Percentiles rank a stretch among this genome's conserved stretches.
Evolutionary conservation across 129 eudicot genomes (phyloP).

Genomic region (Mikania micrantha): DNA sequence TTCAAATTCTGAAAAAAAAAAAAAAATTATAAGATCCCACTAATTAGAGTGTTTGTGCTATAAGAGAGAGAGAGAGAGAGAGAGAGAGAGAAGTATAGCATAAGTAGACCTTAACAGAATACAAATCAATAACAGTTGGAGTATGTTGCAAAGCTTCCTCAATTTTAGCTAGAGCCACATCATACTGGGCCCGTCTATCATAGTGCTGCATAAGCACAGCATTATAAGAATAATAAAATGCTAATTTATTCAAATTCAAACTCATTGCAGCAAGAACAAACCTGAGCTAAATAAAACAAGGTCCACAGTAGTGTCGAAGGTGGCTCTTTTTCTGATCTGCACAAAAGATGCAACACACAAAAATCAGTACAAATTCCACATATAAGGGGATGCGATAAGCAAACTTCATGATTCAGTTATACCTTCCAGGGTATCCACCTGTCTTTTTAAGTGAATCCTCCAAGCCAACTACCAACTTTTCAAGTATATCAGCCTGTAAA

Average conservation of each 20-base stretch:
- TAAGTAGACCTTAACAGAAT: conserved; percentile 68
- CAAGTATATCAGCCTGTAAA: conserved; percentile 70
- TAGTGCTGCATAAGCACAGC: conserved; percentile 64
- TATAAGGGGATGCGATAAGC: background rate
- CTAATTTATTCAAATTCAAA: background rate
- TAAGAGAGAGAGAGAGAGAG: background rate
- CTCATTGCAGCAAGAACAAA: conserved; percentile 9
- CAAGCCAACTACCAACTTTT: conserved; percentile 62
- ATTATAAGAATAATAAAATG: conserved; percentile 1
- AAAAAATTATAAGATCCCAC: background rate
- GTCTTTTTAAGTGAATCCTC: conserved; percentile 65
- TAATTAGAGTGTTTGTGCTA: background rate
- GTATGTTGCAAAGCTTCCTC: conserved; percentile 89
- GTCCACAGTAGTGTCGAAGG: conserved; percentile 98
- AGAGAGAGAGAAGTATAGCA: background rate
- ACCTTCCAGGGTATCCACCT: conserved; percentile 89
- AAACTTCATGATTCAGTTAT: conserved; percentile 8
- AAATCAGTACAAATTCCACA: background rate
- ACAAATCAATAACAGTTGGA: conserved; percentile 92
- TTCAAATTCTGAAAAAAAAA: background rate
- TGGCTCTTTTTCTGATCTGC: conserved; percentile 83
- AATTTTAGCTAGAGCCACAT: conserved; percentile 65
- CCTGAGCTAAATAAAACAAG: conserved; percentile 90
- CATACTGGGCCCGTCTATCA: conserved; percentile 72
- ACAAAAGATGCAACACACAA: conserved; percentile 18